Evolutionary conservation across 495 filamentous ascomycete genomes (phyloP).

Genomic region (Xylona heveae): DNA sequence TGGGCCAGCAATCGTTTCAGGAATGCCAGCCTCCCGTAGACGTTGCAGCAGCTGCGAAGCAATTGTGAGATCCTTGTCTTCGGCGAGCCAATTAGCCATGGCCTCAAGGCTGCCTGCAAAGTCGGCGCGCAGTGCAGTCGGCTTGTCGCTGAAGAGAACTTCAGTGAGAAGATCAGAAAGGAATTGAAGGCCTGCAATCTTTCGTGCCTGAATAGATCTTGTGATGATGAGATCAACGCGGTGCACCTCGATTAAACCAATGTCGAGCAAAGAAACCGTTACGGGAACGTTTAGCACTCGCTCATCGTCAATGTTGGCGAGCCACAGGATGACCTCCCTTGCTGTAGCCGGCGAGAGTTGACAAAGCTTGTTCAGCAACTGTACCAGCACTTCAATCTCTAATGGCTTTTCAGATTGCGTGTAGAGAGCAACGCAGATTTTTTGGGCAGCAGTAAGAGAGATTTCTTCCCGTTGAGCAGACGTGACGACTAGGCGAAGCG

Average conservation of each 20-base stretch:
- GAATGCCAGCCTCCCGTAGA: constrained; percentile 37
- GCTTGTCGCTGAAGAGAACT: constrained; percentile 53
- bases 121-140: constrained; percentile 59
- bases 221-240: constrained; percentile 60
- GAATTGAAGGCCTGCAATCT: constrained; percentile 48
- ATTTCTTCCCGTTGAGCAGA: constrained; percentile 37
- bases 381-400: constrained; percentile 64
- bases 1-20: constrained; percentile 24
- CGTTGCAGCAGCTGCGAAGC: constrained; percentile 53
- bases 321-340: constrained; percentile 50
- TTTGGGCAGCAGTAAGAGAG: constrained; percentile 42
- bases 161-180: constrained; percentile 54
- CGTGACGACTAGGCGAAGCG: constrained; percentile 25
- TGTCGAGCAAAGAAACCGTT: constrained; percentile 53
- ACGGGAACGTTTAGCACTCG: constrained; percentile 60
- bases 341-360: constrained; percentile 52
- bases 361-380: constrained; percentile 62
- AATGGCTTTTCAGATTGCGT: constrained; percentile 33
- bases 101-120: constrained; percentile 66
- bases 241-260: constrained; percentile 51
- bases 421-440: constrained; percentile 51
- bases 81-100: constrained; percentile 59
- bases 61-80: constrained; percentile 42
- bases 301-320: constrained; percentile 48
- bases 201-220: constrained; percentile 44